Percentiles rank a stretch among this genome's conserved stretches.
Conservation (phyloP, 1,139 yeast genomes). For the Taiozyma sp. region DNA sequence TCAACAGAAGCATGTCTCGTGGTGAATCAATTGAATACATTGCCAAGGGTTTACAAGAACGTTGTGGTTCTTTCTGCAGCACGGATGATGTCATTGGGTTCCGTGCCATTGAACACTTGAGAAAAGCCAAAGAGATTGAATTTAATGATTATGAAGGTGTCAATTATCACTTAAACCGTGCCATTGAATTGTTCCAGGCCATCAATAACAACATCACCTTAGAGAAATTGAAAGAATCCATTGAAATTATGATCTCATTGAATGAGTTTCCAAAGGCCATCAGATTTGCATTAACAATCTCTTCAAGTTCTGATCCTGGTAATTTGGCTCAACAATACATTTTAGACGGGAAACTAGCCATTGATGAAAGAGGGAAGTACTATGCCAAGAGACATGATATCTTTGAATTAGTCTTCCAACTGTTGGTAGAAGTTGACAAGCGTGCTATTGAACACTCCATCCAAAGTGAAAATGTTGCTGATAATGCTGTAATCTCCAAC, state of each 20-base stretch:
- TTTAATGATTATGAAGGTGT: constrained; percentile 65
- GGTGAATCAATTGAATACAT: constrained; percentile 94
- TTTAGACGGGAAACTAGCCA: constrained; percentile 41
- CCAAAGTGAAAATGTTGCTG: constrained; percentile 7
- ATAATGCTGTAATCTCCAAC: background rate
- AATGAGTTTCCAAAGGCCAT: constrained; percentile 84
- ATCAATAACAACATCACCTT: constrained; percentile 74
- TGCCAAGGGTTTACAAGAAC: constrained; percentile 81
- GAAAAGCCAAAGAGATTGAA: constrained; percentile 78
- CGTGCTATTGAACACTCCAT: constrained; percentile 41
- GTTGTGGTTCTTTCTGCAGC: constrained; percentile 94
- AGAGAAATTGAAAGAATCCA: constrained; percentile 78
- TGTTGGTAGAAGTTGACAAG: constrained; percentile 67
- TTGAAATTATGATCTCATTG: constrained; percentile 69
- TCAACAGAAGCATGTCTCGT: constrained; percentile 78
- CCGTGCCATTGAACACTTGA: constrained; percentile 88
- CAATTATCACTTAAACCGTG: constrained; percentile 63
- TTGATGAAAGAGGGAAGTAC: constrained; percentile 40
- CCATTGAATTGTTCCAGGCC: constrained; percentile 71
- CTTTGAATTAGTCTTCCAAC: constrained; percentile 68
- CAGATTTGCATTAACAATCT: constrained; percentile 72
- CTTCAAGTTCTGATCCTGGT: constrained; percentile 60
- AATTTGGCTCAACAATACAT: constrained; percentile 50
- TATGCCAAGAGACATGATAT: constrained; percentile 49
- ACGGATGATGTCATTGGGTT: constrained; percentile 90